These are phyloP conservation scores for Amphirosellinia nigrospora DNA, from an alignment of 495 filamentous ascomycete species.

Conservation along the genomic window DNA sequence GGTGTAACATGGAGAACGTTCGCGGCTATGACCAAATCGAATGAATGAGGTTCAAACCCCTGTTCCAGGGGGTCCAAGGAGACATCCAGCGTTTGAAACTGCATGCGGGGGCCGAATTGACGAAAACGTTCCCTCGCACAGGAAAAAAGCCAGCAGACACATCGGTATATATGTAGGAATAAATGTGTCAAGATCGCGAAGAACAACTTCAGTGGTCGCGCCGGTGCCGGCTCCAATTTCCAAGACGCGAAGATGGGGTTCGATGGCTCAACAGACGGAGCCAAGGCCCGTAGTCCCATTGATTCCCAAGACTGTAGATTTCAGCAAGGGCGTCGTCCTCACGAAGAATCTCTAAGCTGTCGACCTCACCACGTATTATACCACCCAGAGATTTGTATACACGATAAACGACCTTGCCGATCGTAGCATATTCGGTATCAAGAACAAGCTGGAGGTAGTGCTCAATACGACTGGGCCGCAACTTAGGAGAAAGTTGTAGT, in stretches of 20 bases:
- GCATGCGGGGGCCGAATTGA: slow-evolving; percentile 16
- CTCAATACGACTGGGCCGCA: slow-evolving; percentile 21
- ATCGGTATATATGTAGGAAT: slow-evolving; percentile 45
- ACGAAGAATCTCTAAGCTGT: slow-evolving; percentile 39
- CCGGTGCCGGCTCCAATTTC: slow-evolving; percentile 47
- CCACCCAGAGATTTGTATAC: slow-evolving; percentile 29
- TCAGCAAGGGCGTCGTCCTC: slow-evolving; percentile 32
- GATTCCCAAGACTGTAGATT: slow-evolving; percentile 35
- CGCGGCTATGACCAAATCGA: slow-evolving; percentile 25
- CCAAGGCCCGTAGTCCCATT: slow-evolving; percentile 12
- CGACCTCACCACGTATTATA: slow-evolving; percentile 33
- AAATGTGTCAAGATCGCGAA: slow-evolving; percentile 31
- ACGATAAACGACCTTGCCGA: slow-evolving; percentile 28
- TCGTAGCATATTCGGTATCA: slow-evolving; percentile 5
- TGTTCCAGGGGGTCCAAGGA: slow-evolving; percentile 32
- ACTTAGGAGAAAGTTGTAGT: slow-evolving; percentile 4
- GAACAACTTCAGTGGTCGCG: background rate
- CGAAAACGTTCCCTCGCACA: slow-evolving; percentile 36
- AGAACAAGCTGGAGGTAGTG: slow-evolving; percentile 21
- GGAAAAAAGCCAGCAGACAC: slow-evolving; percentile 43
- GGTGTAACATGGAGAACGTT: slow-evolving; percentile 50
- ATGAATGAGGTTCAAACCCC: slow-evolving; percentile 30
- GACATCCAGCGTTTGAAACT: slow-evolving; percentile 30
- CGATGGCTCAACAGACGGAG: slow-evolving; percentile 12
- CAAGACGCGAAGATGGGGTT: slow-evolving; percentile 26